Evolutionary conservation across 2,329 filamentous ascomycete genomes (phyloP).

Genomic region (Tympanopsis confertula): DNA sequence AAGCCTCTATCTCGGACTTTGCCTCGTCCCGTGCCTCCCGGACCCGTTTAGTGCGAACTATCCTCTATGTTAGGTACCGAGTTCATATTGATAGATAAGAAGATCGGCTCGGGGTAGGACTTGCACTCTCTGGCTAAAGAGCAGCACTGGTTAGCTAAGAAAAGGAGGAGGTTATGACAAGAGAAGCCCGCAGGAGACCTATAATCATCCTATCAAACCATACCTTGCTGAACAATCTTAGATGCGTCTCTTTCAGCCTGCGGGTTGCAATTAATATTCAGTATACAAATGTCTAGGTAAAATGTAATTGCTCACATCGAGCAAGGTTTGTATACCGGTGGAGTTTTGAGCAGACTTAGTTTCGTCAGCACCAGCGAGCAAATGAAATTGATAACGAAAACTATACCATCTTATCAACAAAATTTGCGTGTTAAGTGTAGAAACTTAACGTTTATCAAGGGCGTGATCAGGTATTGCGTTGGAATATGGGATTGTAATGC

Average conservation of each 20-base stretch:
- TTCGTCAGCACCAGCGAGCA: no score
- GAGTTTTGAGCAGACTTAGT: conserved; percentile 99
- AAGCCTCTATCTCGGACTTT: conserved; percentile 94
- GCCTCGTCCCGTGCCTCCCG: conserved; percentile 93
- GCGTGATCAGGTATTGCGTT: no score
- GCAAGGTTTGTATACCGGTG: conserved; percentile 92
- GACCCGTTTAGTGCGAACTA: conserved; percentile 90
- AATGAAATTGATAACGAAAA: no score
- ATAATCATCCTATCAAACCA: no score
- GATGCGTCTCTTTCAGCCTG: conserved; percentile 96
- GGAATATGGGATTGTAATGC: no score
- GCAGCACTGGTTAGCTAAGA: conserved; percentile 14
- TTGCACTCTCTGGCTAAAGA: conserved; percentile 74
- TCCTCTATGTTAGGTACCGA: conserved; percentile 1
- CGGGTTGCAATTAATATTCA: no score
- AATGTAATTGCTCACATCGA: conserved; percentile 81
- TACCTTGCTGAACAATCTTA: conserved; percentile 97
- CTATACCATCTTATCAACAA: no score
- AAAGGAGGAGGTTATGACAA: conserved; percentile 3
- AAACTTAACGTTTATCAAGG: no score
- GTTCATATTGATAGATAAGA: neutral
- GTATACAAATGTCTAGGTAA: no score
- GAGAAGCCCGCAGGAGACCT: no score
- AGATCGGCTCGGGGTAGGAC: conserved; percentile 8
- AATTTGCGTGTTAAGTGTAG: no score